Evolutionary conservation across 2,329 filamentous ascomycete species (phyloP), one percentile per base, ranked within the genome.

Genomic region (Verticillium longisporum): DNA sequence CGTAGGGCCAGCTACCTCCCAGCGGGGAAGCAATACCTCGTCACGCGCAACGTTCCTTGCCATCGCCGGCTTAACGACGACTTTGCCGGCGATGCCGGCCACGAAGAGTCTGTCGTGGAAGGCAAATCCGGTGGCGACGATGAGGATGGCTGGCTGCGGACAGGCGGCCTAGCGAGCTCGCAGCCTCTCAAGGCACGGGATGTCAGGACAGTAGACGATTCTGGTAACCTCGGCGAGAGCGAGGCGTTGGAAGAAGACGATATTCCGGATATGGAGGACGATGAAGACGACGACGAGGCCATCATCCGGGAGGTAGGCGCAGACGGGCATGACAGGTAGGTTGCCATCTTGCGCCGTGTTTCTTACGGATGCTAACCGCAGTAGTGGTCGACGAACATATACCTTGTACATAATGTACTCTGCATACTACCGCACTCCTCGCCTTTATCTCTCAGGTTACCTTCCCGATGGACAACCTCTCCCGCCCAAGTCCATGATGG

Each of bases 341-440:
- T 59, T 18, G 15, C 45, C 9, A 13, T 32, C 6, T n/a, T 26
- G 9, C 21, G 13, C 36, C 6, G 11, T 4, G 10, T 14, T 9
- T 9, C 7, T n/a, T 14, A 7, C 18, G 9, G 3, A 58, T 60
- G 57, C 58, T 53, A 54, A 45, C 64, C 45, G 65, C 60, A 56
- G 11, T 66, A 96, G 91, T 61, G 88, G 90, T 60, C 84, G 91
- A 58, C 90, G 95, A 67, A 96, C 91, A n/a, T 99, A 99, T 76
- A 97, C 90, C 55, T 88, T 99, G 67, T 99, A 99, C 82, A 98
- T 99, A 71, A 95, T 92, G 77, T 99, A 99, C 79, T 91, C 93
- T 4, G 90, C 93, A 41, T 97, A 96, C 80, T 99, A 98, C 78
- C 90, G 92, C 68, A 98, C 95, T 4, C 95, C 95, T 0, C 91